Base-by-base conservation (phyloP, 192 early-diverging fungal genomes). In the Mortierella alpina region DNA sequence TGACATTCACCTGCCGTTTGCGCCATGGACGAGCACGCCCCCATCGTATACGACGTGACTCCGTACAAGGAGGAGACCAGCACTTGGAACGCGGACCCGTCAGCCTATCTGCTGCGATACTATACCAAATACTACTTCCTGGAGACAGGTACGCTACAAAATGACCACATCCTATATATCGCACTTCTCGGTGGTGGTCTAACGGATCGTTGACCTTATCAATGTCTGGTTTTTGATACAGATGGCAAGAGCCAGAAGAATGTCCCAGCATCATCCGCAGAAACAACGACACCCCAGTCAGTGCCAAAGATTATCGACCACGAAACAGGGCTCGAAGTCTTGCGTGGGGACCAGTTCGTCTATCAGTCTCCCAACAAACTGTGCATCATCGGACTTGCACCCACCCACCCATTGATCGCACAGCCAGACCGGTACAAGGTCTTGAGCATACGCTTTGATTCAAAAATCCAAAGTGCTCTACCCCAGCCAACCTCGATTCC, bases 301-400 rank as follows among this genome's bases (percentile, higher is more conserved):
- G 31, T 31, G 31, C 31, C 58, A 52, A 75, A 55, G 17, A 80
- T 72, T 20, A 80, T 72, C 46, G 77, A 80, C 44, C 60, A 52
- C 7, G 31, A 68, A 42, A 80, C 77, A n/a, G 64, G 69, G 0
- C 60, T 72, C 4, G 63, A 72, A 45, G 55, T 72, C 44, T 31
- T 72, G 11, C 70, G 69, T 9, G 77, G 77, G 0, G 77, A 80
- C 18, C 77, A 80, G 58, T 80, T 40, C 54, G 59, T 80, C 2
- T 80, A 80, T 50, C 77, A 80, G 49, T 80, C 77, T 50, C 77
- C 77, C 65, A 80, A 80, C 66, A 80, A 80, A 61, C 64, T 80
- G 2, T 80, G 77, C 15, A 68, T 80, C 14, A 72, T 48, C 12
- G 77, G 77, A 7, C 40, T 80, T 14, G 77, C 77, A 39, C 70